Conservation (phyloP, 169 alveolate species). For the Plasmodium gonderi region DNA sequence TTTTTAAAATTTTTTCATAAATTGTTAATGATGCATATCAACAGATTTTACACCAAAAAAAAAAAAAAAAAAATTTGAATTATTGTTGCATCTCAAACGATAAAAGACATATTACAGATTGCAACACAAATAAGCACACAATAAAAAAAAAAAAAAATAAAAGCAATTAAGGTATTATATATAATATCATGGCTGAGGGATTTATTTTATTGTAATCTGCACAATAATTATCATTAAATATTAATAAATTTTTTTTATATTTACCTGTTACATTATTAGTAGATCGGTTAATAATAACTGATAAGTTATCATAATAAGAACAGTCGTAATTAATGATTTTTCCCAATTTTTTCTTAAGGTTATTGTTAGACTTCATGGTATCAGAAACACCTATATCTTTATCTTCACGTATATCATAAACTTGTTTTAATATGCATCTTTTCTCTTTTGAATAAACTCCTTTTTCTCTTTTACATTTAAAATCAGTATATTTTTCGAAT, state of each 20-base stretch:
- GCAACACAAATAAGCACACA: not conserved
- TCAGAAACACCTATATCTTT: not conserved
- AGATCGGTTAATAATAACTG: not conserved
- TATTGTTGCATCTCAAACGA: not conserved
- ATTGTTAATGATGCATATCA: not conserved
- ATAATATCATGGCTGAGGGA: not conserved
- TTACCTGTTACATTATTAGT: not conserved
- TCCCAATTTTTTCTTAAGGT: not conserved
- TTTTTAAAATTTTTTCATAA: not conserved
- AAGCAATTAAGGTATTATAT: not conserved
- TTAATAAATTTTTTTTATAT: not conserved
- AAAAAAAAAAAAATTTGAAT: not conserved
- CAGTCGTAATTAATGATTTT: not conserved
- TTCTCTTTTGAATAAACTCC: not conserved
- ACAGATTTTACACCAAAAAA: not conserved
- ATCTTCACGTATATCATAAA: not conserved
- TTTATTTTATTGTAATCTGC: not conserved
- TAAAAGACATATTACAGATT: not conserved
- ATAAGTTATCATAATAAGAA: not conserved
- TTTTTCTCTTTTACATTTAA: not conserved
- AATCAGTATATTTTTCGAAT: not conserved
- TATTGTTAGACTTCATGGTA: not conserved
- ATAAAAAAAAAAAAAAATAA: not conserved
- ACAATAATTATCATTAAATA: not conserved
- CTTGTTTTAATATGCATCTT: not conserved